Base-by-base conservation (phyloP, 2,329 filamentous ascomycete species). In the Geoglossum cookeanum region DNA sequence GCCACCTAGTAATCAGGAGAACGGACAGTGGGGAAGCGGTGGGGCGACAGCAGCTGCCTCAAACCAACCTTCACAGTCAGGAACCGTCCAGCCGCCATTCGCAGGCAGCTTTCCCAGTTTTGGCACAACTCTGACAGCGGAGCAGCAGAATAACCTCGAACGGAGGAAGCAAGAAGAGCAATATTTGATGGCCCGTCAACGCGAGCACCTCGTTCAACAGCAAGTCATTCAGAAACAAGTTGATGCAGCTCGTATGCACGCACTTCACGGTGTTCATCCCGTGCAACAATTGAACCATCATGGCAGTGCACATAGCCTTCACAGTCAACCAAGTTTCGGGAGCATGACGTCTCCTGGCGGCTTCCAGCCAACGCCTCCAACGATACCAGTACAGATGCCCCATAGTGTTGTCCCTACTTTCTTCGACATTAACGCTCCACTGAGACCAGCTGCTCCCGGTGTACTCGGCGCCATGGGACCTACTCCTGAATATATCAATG, bases 81-180 rank as follows among this genome's bases (percentile, higher is more conserved):
- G 74, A 29, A 71, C 73, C 30, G 69, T 75, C 30, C 81, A 91
- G 58, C 92, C 92, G 58, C 94, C 92, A 4, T 87, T 98, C 64
- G 88, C 91, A 5, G 87, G 83, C 57, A 89, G 89, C 55, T 97
- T 98, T 69, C 94, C 92, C 0, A 94, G 87, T 67, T 98, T 97
- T 68, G 92, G 92, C 4, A 89, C 92, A 6, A 98, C 94, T 0
- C 74, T 98, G 63, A 98, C 94, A 7, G 92, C 92, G 0, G 91
- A 97, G 65, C 92, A 98, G 69, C 92, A 98, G 68, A 98, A 98
- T 71, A 94, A 94, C 44, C 75, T 98, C 1, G 92, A 98, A 72
- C 81, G 92, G 57, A 79, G 92, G 56, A 98, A 98, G 74, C 92
- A 98, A 68, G 92, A 98, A 70, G 94, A 98, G 66, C 92, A 98